These are phyloP conservation scores for Rhodosporidiobolus sp. DNA, from an alignment of 768 basidiomycete genomes.

Conservation along the genomic window DNA sequence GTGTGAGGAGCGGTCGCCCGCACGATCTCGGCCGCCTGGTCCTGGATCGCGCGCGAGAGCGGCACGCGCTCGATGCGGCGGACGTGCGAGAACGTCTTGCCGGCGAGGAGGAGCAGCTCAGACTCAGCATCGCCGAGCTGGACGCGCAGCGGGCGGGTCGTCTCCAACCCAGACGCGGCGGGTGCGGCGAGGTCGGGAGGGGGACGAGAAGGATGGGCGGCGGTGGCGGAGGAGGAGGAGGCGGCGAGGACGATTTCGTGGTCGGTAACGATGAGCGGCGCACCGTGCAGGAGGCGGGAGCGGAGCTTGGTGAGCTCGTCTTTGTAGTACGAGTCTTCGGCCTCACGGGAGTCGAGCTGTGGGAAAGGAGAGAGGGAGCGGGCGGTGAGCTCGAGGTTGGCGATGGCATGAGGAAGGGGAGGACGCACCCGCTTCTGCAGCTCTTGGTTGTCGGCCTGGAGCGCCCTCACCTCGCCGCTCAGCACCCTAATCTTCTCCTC, in stretches of 20 bases:
- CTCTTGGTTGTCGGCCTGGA: too few species aligned
- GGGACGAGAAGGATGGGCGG: not conserved
- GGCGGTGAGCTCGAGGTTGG: not conserved
- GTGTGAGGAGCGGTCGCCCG: too few species aligned
- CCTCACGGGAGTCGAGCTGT: not conserved
- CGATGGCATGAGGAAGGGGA: not conserved
- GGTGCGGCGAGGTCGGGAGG: not conserved
- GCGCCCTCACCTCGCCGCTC: too few species aligned
- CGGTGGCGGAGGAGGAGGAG: not conserved
- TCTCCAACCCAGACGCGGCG: too few species aligned
- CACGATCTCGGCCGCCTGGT: conserved; percentile 16
- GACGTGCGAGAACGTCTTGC: conserved; percentile 28
- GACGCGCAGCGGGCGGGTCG: not conserved
- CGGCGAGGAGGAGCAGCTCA: conserved; percentile 40
- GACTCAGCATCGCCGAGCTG: conserved; percentile 44
- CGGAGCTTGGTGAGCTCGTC: not conserved
- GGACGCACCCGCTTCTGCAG: too few species aligned
- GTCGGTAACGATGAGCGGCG: not conserved
- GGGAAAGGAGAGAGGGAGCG: not conserved
- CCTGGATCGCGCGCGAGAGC: conserved; percentile 11
- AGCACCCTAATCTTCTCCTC: too few species aligned
- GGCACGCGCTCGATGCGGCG: conserved; percentile 24
- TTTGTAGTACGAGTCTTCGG: not conserved
- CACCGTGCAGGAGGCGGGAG: not conserved
- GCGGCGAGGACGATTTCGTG: conserved; percentile 14